Base-by-base conservation (phyloP, 2,329 filamentous ascomycete genomes). In the Triangularia verruculosa region DNA sequence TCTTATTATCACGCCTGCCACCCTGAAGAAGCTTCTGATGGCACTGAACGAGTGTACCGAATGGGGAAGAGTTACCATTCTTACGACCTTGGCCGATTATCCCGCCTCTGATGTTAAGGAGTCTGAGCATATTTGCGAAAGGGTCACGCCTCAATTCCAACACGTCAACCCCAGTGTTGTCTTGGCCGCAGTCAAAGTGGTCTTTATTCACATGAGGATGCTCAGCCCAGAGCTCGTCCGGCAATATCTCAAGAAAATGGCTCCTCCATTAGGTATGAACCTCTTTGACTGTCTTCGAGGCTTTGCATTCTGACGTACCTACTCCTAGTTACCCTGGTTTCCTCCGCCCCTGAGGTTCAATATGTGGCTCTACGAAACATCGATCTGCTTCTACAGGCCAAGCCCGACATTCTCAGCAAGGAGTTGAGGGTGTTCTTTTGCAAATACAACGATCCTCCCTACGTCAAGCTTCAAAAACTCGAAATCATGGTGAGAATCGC, bases 401-500 rank as follows among this genome's bases (percentile, higher is more conserved):
- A 97, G 76, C 93, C 95, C 11, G 93, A 97, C 70, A 97, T 99
- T 62, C 83, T 99, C 9, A 96, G 92, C 82, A 98, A 98, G 77
- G 95, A 99, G 77, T 87, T 99, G 72, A 88, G 95, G 53, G 95
- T 99, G 8, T 99, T 99, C 80, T 99, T 99, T 79, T 99, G 95
- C 87, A 99, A 99, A 82, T 99, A 99, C 79, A 99, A 99, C 76
- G 95, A 99, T 74, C 95, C 95, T 0, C 99, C 99, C 22, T 99
- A 99, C 75, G 89, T 99, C 72, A 99, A 99, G 78, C 87, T 99
- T 65, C 91, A 97, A 74, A 99, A 99, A 75, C 86, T 99, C 57
- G 95, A 99, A 75, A 98, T 98, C 67, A 98, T 99, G 95, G 94
- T 99, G 56, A 89, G 95, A 76, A 98, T 99, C 87, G 92, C 94